Evolutionary conservation across 306 rosid species (phyloP).

Genomic region (Vigna trinervia): DNA sequence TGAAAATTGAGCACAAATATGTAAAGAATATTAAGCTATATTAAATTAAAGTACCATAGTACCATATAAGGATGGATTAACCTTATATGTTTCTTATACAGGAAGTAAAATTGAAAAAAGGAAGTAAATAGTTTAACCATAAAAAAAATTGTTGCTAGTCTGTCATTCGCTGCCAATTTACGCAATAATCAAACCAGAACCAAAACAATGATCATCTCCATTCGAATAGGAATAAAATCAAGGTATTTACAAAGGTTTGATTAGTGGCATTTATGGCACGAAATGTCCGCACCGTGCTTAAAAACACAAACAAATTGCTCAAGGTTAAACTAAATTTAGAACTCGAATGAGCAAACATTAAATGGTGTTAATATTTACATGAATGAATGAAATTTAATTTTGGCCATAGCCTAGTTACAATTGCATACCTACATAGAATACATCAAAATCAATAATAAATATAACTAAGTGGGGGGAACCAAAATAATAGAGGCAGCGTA

Average conservation of each 20-base stretch:
- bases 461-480: slow-evolving; percentile 40
- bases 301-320: background rate
- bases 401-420: slow-evolving; percentile 28
- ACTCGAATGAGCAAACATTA: no score
- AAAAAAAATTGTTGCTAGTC: background rate
- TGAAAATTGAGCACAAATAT: no score
- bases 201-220: background rate
- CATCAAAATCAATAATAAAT: slow-evolving; percentile 23
- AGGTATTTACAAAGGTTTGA: background rate
- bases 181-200: background rate
- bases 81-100: no score
- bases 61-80: no score
- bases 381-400: slow-evolving; percentile 45
- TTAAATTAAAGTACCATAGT: no score
- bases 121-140: background rate
- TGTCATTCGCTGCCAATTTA: background rate
- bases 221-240: background rate
- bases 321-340: slow-evolving; percentile 3
- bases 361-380: slow-evolving; percentile 50
- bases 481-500: slow-evolving; percentile 40
- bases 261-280: background rate
- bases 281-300: background rate
- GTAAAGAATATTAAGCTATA: background rate
- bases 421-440: slow-evolving; percentile 41
- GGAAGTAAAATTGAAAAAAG: no score